A percentile compares a stretch with the other conserved stretches of the same genome.
phyloP scores from a whole-genome alignment of 2,329 filamentous ascomycete genomes.

The Exophiala sideris region DNA sequence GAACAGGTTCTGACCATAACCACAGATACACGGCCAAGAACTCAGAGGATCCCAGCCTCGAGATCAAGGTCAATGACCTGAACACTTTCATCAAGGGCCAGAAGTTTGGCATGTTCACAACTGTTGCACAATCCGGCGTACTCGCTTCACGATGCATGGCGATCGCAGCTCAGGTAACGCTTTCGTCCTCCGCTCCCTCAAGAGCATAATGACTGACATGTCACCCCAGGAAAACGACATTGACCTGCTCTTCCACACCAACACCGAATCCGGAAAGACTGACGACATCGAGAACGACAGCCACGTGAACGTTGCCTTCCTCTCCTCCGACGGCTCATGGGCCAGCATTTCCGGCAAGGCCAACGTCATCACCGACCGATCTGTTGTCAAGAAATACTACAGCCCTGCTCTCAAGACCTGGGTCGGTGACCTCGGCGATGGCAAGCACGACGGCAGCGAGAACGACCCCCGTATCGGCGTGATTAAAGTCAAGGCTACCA shows the following conservation, averaged over 20 bases:
- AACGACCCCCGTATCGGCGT: conserved; percentile 78
- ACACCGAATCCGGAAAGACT: conserved; percentile 85
- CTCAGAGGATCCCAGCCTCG: conserved; percentile 65
- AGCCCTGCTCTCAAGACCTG: conserved; percentile 71
- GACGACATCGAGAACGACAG: conserved; percentile 71
- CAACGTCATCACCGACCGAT: conserved; percentile 65
- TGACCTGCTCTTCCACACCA: conserved; percentile 86
- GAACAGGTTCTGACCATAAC: neutral
- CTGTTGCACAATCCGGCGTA: conserved; percentile 61
- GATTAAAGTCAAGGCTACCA: conserved; percentile 70
- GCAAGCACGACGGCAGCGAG: conserved; percentile 75
- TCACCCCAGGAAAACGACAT: conserved; percentile 75
- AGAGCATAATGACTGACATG: no score
- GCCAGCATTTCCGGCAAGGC: conserved; percentile 77
- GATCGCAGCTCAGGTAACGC: conserved; percentile 66
- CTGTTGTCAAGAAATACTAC: conserved; percentile 71
- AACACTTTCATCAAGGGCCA: conserved; percentile 64
- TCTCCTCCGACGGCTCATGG: conserved; percentile 75
- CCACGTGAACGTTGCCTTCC: conserved; percentile 77
- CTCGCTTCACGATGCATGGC: conserved; percentile 85
- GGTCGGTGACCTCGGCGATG: conserved; percentile 81
- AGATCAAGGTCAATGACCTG: conserved; percentile 74
- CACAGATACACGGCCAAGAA: conserved; percentile 78
- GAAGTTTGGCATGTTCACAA: conserved; percentile 91
- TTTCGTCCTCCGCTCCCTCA: no score